Percentiles rank a stretch among this genome's conserved stretches.
Evolutionary conservation across 192 early-diverging fungal genomes (phyloP).

Genomic region (Coemansia sp.): DNA sequence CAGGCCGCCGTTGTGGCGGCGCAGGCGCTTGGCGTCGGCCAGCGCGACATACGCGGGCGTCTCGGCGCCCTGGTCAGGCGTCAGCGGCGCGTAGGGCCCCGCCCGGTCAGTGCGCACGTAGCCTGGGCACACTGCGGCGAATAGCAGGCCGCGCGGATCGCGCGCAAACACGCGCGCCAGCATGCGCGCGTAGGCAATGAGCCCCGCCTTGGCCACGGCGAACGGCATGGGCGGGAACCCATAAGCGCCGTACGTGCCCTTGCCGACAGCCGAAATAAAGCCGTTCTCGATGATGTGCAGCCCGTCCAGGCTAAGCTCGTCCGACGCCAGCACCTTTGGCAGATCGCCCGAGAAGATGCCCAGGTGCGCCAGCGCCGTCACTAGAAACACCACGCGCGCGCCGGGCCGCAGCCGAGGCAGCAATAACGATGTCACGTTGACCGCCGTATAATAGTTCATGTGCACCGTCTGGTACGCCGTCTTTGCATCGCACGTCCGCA

Average conservation of each 20-base stretch:
- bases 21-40: slow-evolving; percentile 35
- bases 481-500: slow-evolving; percentile 32
- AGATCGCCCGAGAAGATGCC: slow-evolving; percentile 55
- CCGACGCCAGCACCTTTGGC: slow-evolving; percentile 42
- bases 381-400: slow-evolving; percentile 46
- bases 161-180: slow-evolving; percentile 21
- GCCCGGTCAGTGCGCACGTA: slow-evolving; percentile 50
- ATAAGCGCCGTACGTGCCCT: slow-evolving; percentile 38
- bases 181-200: slow-evolving; percentile 51
- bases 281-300: slow-evolving; percentile 54
- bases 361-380: slow-evolving; percentile 50
- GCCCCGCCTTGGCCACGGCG: slow-evolving; percentile 51
- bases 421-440: slow-evolving; percentile 32
- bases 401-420: slow-evolving; percentile 36
- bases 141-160: slow-evolving; percentile 36
- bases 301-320: slow-evolving; percentile 32
- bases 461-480: slow-evolving; percentile 34
- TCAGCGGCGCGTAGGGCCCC: slow-evolving; percentile 45
- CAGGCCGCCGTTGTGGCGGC: slow-evolving; percentile 45
- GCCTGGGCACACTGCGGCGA: slow-evolving; percentile 54
- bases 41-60: slow-evolving; percentile 50
- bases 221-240: slow-evolving; percentile 56
- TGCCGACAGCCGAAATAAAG: slow-evolving; percentile 46
- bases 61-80: slow-evolving; percentile 49
- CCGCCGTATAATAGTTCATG: slow-evolving; percentile 49